A percentile compares a stretch with the other conserved stretches of the same genome.
Evolutionary conservation across 2,329 filamentous ascomycete species (phyloP).

Genomic region (Ceratocystis ficicola): DNA sequence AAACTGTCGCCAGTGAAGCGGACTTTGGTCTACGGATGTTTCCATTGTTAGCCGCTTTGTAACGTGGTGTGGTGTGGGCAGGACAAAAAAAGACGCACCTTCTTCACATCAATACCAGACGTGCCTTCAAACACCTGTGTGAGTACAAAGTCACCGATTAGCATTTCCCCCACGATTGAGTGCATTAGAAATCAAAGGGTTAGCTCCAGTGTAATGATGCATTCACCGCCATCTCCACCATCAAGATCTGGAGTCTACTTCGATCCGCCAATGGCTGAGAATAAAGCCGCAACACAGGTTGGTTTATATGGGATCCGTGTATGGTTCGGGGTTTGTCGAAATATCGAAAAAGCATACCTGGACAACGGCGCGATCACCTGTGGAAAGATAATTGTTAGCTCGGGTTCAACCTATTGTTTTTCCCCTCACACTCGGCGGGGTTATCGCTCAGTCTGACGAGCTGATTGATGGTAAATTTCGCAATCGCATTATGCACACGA

Average conservation of each 20-base stretch:
- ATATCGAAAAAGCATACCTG: conserved; percentile 48
- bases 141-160: conserved; percentile 8
- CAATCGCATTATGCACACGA: conserved; percentile 5
- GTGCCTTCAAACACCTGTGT: conserved; percentile 94
- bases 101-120: conserved; percentile 95
- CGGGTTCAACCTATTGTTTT: conserved; percentile 23
- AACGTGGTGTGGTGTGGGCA: background rate
- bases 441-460: background rate
- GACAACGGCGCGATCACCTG: conserved; percentile 86
- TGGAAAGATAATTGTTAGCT: conserved; percentile 12
- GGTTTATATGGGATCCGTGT: background rate
- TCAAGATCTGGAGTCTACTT: background rate
- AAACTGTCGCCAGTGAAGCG: conserved; percentile 94
- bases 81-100: conserved; percentile 45
- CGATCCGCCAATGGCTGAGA: background rate
- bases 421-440: conserved; percentile 15
- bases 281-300: background rate
- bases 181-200: background rate
- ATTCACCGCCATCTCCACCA: background rate
- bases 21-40: conserved; percentile 65
- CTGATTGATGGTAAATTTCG: background rate
- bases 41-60: conserved; percentile 25
- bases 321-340: background rate
- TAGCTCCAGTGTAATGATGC: background rate
- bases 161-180: background rate